These are phyloP conservation scores for Conticribra guillardii DNA, from an alignment of 108 stramenopile species.

Conservation along the genomic window DNA sequence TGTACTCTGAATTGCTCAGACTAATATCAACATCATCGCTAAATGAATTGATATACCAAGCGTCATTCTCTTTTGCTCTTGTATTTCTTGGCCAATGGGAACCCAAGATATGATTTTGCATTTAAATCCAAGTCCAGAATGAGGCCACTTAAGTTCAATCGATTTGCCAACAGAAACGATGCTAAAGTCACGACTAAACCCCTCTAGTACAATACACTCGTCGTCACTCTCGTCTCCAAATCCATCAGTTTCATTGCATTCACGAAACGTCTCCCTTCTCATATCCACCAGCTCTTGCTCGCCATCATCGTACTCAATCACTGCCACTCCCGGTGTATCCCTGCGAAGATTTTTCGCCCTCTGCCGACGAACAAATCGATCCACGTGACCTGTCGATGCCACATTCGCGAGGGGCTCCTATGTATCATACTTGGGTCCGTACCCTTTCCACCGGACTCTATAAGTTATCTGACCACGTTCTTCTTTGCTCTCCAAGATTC, in stretches of 20 bases:
- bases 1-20: too few relatives aligned
- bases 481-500: slow-evolving; percentile 24
- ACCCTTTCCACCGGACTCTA: slow-evolving; percentile 31
- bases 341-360: slow-evolving; percentile 18
- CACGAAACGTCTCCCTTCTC: slow-evolving; percentile 30
- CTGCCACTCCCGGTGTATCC: slow-evolving; percentile 22
- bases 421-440: slow-evolving; percentile 23
- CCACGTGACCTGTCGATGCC: slow-evolving; percentile 33
- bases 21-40: too few relatives aligned
- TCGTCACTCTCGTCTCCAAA: slow-evolving; percentile 10
- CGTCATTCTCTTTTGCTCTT: neutral
- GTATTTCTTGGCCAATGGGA: slow-evolving; percentile 3
- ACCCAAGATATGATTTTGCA: slow-evolving; percentile 41
- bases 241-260: neutral
- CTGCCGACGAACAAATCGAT: slow-evolving; percentile 24
- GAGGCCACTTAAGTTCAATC: slow-evolving; percentile 28
- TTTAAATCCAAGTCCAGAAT: slow-evolving; percentile 19
- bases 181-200: slow-evolving; percentile 6
- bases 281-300: slow-evolving; percentile 35
- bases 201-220: slow-evolving; percentile 1
- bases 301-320: slow-evolving; percentile 41
- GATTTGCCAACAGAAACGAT: slow-evolving; percentile 12
- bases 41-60: too few relatives aligned
- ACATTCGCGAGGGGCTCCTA: slow-evolving; percentile 37
- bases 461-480: slow-evolving; percentile 9